Base-by-base conservation (phyloP, 805 yeast species). In the Ogataea methylovora region DNA sequence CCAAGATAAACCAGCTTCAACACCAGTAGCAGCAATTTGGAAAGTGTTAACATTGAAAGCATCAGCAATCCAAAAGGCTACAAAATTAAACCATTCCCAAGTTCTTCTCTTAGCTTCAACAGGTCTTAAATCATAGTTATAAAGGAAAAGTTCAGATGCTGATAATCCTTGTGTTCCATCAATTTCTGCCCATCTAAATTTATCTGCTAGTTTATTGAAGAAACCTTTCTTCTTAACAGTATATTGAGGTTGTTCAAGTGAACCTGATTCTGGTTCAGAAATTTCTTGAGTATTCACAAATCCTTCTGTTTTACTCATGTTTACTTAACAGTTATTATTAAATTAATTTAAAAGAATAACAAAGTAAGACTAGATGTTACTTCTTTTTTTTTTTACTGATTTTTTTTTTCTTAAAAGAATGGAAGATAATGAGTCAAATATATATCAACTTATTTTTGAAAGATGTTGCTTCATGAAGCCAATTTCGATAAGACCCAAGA, bases 21-120 rank as follows among this genome's bases (percentile, higher is more conserved):
- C 79, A 48, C 94, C 94, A 0, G 94, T 82, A 8, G 90, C 78
- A 2, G 94, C 95, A 46, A 86, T 84, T 63, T 83, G 87, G 86
- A 90, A 85, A 5, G 95, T 84, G 55, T 84, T 85, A 52, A 86
- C 76, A 59, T 86, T 86, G 63, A 86, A 84, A 22, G 94, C 78
- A 54, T 86, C 96, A 0, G 95, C 86, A 38, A 86, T 57, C 96
- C 96, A 86, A 48, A 84, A 82, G 43, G 73, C 76, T 11, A 82
- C 77, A 52, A 63, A 86, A 55, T 85, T 84, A 56, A 65, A 77
- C 94, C 94, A 84, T 20, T 73, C 61, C 96, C 96, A 86, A n/a
- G 72, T 70, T 49, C 95, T 67, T 48, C 94, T 74, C 4, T 61
- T 71, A 12, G 59, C 67, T 51, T 84, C 90, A 4, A 85, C 86